These are phyloP conservation scores for Aspergillus sp. DNA, from an alignment of 2,329 filamentous ascomycete species.

Conservation along the genomic window DNA sequence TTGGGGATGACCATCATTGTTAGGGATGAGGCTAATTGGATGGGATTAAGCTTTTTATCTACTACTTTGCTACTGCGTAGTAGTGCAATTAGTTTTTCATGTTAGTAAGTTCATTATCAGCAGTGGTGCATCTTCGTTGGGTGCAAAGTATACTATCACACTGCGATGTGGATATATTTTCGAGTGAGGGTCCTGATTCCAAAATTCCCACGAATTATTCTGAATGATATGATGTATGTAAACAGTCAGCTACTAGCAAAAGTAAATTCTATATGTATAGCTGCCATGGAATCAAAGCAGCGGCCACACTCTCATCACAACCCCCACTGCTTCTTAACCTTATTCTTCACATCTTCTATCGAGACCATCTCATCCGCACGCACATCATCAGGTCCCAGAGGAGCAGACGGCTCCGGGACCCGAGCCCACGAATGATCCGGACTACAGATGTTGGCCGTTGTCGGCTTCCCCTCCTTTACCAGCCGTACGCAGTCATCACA, in stretches of 20 bases:
- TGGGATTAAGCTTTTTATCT: too few species aligned
- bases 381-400: not conserved
- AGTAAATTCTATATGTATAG: too few species aligned
- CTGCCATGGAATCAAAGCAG: not conserved
- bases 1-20: too few species aligned
- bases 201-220: too few species aligned
- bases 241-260: too few species aligned
- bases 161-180: too few species aligned
- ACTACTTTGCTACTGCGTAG: too few species aligned
- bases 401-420: not conserved
- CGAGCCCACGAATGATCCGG: not conserved
- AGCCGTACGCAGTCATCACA: not conserved
- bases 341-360: not conserved
- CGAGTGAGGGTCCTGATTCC: too few species aligned
- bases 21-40: too few species aligned
- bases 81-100: too few species aligned
- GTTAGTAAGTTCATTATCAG: not conserved
- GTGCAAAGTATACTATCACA: not conserved
- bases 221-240: too few species aligned
- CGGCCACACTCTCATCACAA: not conserved
- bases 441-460: not conserved
- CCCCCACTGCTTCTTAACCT: not conserved
- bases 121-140: not conserved
- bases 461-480: not conserved
- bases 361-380: not conserved